Base-by-base conservation (phyloP, 164 flowering plant species). In the Annona cherimola region DNA sequence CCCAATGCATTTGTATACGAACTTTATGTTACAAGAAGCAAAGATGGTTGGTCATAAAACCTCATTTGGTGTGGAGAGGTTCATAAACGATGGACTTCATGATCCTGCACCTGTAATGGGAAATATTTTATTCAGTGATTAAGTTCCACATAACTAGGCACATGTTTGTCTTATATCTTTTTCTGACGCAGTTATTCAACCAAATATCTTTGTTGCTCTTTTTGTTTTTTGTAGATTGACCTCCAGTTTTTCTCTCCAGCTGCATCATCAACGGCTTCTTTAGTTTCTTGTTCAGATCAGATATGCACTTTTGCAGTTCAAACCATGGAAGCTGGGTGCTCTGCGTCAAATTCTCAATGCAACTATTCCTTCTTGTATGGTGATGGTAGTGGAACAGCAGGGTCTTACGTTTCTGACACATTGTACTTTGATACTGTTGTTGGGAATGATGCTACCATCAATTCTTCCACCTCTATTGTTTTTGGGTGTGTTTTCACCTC, bases 311-410 rank as follows among this genome's bases (percentile, higher is more conserved):
- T 71, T 9, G 97, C 91, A n/a, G 44, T 81, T 63, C 85, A 85
- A 68, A 82, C 87, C 45, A 83, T 90, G 12, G 97, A 89, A 69
- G 80, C 95, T 4, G 72, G 61, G 7, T 96, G 99, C 74, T 74
- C 85, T 19, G 60, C 78, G 11, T 57, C 71, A 70, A 80, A 57
- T 72, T 82, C 83, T 68, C 90, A 78, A 57, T 96, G 99, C 50
- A 75, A 79, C 68, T 96, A 89, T 72, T 66, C 82, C 1, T 96
- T 93, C 74, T 88, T 92, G 73, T 96, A 96, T 72, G 97, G 99
- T 42, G 99, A 96, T 78, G 99, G 99, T 5, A 92, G 99, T 69
- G 97, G 92, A 61, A 88, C 98, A 3, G 81, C 91, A 1, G 99
- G 99, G 4, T 89, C 81, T 80, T 96, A 90, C 79, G 88, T 92